Conservation (phyloP, 164 flowering plant genomes). For the Warburgia ugandensis region DNA sequence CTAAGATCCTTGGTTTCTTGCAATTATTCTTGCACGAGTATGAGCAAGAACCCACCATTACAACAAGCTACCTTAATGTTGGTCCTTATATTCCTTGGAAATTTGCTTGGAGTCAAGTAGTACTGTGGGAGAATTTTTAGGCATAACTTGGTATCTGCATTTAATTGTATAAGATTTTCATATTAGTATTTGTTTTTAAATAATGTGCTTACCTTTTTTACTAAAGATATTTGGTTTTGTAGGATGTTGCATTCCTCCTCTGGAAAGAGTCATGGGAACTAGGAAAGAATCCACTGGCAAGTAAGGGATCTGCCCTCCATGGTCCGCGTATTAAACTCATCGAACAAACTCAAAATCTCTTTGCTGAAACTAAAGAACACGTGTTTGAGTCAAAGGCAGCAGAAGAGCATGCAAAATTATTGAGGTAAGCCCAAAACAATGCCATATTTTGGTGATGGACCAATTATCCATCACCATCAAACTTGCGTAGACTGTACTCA, state of each 20-base stretch:
- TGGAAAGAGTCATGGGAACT: conserved; percentile 96
- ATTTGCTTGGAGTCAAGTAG: background rate
- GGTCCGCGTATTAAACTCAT: conserved; percentile 87
- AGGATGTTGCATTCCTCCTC: conserved; percentile 88
- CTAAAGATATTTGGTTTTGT: conserved; percentile 17
- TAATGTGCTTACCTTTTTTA: background rate
- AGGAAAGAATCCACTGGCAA: conserved; percentile 87
- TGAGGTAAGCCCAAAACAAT: conserved; percentile 39
- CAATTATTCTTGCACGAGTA: too few species aligned
- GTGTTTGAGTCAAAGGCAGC: conserved; percentile 88
- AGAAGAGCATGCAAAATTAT: conserved; percentile 90
- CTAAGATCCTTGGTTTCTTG: too few species aligned
- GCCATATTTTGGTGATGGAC: too few species aligned
- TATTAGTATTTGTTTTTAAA: background rate
- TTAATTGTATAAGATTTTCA: too few species aligned
- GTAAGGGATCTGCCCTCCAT: conserved; percentile 85
- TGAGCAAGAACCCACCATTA: too few species aligned
- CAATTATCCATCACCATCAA: too few species aligned
- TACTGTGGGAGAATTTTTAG: background rate
- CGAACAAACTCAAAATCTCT: conserved; percentile 75
- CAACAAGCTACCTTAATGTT: too few species aligned
- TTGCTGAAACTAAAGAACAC: conserved; percentile 81
- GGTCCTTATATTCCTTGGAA: background rate
- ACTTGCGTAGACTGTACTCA: too few species aligned
- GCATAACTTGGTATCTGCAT: too few species aligned